phyloP scores from a whole-genome alignment of 2,329 filamentous ascomycete genomes.

The Aspergillus sojae region DNA sequence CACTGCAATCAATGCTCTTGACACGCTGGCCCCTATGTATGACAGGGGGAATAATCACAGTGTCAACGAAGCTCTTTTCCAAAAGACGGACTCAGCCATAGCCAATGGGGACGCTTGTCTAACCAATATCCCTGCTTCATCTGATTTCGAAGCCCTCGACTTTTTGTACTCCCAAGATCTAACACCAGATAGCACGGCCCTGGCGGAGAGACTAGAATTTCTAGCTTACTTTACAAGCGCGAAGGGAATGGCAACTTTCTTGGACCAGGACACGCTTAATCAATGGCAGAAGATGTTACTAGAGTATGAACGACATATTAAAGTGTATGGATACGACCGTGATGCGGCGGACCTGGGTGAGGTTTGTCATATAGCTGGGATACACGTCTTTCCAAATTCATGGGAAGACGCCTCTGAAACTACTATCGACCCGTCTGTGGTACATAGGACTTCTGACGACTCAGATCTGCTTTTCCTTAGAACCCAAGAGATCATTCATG shows the following conservation, averaged over 20 bases:
- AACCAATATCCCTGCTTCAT: conserved; percentile 6
- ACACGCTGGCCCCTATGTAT: no score
- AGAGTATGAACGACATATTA: not conserved
- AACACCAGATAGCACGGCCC: conserved; percentile 14
- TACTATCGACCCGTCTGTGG: conserved; percentile 13
- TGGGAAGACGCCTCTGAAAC: not conserved
- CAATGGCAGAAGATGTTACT: conserved; percentile 20
- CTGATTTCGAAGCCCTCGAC: conserved; percentile 23
- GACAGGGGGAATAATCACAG: not conserved
- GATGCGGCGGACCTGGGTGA: not conserved
- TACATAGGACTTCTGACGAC: not conserved
- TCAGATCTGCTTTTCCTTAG: conserved; percentile 7
- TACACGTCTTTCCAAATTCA: not conserved
- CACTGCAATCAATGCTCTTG: not conserved
- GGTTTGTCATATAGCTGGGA: no score
- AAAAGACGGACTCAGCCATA: not conserved
- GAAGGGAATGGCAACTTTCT: conserved; percentile 24
- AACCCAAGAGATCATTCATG: conserved; percentile 16
- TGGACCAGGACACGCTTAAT: conserved; percentile 21
- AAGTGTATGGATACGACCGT: not conserved
- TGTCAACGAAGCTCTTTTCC: not conserved
- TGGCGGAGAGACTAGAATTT: conserved; percentile 24
- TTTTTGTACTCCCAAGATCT: conserved; percentile 16
- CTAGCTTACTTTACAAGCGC: conserved; percentile 28
- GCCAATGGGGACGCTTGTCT: not conserved